Percentiles rank a stretch among this genome's conserved stretches.
These are phyloP conservation scores for Cnidoscolus chayamansa DNA, from an alignment of 441 rosid species.

Conservation along the genomic window DNA sequence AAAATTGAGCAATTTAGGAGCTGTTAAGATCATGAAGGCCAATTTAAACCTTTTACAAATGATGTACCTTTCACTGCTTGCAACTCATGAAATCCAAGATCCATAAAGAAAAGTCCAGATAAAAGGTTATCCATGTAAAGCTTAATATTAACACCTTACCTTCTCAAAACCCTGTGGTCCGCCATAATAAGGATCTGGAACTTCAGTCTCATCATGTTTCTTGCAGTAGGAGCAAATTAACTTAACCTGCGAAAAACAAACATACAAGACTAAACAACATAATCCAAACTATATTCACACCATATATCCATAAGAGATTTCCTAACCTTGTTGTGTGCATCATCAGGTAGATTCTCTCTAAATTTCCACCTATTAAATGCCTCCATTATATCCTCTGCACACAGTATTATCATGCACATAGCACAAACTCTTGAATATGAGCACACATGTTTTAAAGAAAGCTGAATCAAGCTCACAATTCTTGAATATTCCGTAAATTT, in stretches of 20 bases:
- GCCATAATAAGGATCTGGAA: conserved; percentile 76
- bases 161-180: conserved; percentile 79
- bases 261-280: conserved; percentile 1
- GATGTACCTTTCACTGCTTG: neutral
- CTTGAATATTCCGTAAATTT: neutral
- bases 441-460: neutral
- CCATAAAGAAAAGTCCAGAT: neutral
- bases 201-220: conserved; percentile 65
- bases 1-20: neutral
- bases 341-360: conserved; percentile 61
- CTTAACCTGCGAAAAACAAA: conserved; percentile 47
- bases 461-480: conserved; percentile 11
- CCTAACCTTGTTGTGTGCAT: conserved; percentile 73
- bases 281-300: neutral
- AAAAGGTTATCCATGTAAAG: neutral
- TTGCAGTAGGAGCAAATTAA: conserved; percentile 73
- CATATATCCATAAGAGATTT: neutral
- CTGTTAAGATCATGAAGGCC: neutral
- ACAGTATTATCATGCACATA: conserved; percentile 10
- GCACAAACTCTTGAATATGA: neutral
- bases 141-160: conserved; percentile 34
- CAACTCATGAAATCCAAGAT: neutral
- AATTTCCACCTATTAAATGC: conserved; percentile 78
- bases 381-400: conserved; percentile 65
- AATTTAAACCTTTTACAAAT: neutral